These are phyloP conservation scores for Oryza glumipatula DNA, from an alignment of 176 grass and related monocot species.

Conservation along the genomic window DNA sequence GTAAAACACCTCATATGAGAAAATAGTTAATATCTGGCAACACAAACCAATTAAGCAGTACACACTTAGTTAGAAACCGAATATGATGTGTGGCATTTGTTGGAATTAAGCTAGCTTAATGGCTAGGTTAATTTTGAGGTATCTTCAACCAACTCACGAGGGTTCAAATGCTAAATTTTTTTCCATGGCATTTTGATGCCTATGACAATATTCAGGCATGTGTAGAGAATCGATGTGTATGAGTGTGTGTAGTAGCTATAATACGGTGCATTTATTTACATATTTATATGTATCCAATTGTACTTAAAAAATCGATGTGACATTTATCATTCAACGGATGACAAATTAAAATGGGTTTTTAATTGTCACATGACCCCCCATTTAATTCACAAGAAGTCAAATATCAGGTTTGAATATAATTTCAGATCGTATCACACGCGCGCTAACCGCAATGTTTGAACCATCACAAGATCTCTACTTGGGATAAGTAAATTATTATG, in stretches of 20 bases:
- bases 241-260: too few relatives aligned
- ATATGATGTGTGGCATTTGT: too few relatives aligned
- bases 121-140: too few relatives aligned
- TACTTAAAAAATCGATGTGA: not conserved
- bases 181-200: not conserved
- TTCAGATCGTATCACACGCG: not conserved
- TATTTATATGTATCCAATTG: not conserved
- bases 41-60: too few relatives aligned
- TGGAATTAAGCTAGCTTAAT: too few relatives aligned
- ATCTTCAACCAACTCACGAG: too few relatives aligned
- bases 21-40: too few relatives aligned
- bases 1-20: too few relatives aligned
- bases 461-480: conserved; percentile 26
- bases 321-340: not conserved
- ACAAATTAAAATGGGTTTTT: not conserved
- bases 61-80: too few relatives aligned
- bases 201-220: not conserved
- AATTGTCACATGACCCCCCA: not conserved
- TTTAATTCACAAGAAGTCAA: conserved; percentile 27
- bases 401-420: not conserved
- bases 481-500: conserved; percentile 50
- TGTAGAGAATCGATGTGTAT: too few relatives aligned
- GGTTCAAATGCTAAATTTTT: too few relatives aligned
- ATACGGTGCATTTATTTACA: too few relatives aligned
- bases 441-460: conserved; percentile 49